A percentile compares a stretch with the other conserved stretches of the same genome.
These are phyloP conservation scores for Borovskyia barvae DNA, from an alignment of 208 protist genomes.

Conservation along the genomic window DNA sequence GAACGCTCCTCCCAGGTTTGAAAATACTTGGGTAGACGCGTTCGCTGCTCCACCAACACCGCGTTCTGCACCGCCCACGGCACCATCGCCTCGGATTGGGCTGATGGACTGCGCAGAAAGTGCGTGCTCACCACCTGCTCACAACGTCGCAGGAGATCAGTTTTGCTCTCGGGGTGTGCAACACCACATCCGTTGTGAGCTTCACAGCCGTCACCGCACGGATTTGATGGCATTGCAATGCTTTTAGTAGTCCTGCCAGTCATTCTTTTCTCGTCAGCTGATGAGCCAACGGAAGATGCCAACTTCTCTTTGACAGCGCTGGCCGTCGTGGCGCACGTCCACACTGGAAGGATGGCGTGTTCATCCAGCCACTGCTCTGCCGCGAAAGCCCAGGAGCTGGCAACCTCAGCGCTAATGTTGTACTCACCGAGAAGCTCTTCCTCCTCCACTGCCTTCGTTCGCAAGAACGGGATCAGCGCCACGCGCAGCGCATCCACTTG, in stretches of 20 bases:
- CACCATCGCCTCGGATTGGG: slow-evolving; percentile 23
- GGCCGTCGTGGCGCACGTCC: slow-evolving; percentile 27
- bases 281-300: no score
- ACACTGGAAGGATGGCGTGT: slow-evolving; percentile 39
- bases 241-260: background rate
- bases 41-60: slow-evolving; percentile 33
- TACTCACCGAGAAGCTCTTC: slow-evolving; percentile 20
- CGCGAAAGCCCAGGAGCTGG: slow-evolving; percentile 21
- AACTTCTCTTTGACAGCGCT: slow-evolving; percentile 10
- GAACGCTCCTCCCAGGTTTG: slow-evolving; percentile 21
- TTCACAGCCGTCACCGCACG: background rate
- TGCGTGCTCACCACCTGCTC: slow-evolving; percentile 46
- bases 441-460: slow-evolving; percentile 23
- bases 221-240: background rate
- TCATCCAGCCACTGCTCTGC: slow-evolving; percentile 31
- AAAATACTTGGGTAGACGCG: slow-evolving; percentile 59
- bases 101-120: slow-evolving; percentile 27
- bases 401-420: slow-evolving; percentile 18
- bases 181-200: slow-evolving; percentile 38
- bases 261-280: background rate
- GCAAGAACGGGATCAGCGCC: slow-evolving; percentile 53
- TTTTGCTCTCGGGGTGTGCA: slow-evolving; percentile 45
- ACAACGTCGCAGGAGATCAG: slow-evolving; percentile 53
- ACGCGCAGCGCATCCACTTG: slow-evolving; percentile 43
- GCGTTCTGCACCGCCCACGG: slow-evolving; percentile 36